Base-by-base conservation (phyloP, 129 eudicot species). In the Dittrichia graveolens region DNA sequence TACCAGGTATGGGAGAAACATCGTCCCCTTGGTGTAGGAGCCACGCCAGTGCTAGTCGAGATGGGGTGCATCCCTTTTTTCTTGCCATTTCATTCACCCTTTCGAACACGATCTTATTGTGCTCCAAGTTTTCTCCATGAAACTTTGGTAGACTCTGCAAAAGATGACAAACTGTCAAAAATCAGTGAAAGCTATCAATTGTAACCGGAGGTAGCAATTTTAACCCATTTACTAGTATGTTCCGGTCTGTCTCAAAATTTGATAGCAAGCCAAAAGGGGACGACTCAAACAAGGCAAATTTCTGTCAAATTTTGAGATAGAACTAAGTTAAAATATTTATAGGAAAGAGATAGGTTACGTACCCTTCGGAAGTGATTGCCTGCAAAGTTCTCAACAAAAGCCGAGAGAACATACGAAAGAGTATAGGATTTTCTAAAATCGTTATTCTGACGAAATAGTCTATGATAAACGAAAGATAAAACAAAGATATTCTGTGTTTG, bases 41-140 rank as follows among this genome's bases (percentile, higher is more conserved):
- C 91, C 91, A 86, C 2, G 88, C 80, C 41, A 86, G 66, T 8
- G 91, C 88, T 48, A 86, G 72, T 67, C 80, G 86, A 10, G 82
- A 58, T 5, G 87, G 76, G 42, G 84, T 74, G 72, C 88, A 83
- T 24, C 85, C 88, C 63, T 86, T 83, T 38, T 58, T 86, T 70
- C 67, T 54, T 12, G 91, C 85, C 82, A 86, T 61, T 61, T 47
- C 64, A 24, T 70, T 73, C 11, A 85, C 73, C 57, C 66, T 65
- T 48, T 79, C 85, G 19, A 53, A 82, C 48, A 85, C 37, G 7
- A 47, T 59, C 66, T 77, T 77, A 57, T 86, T 82, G 35, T 85
- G 82, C 70, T 85, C 87, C 18, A 86, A 67, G 61, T 86, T 86
- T 50, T 80, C 81, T 6, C 83, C 81, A 45, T 73, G 74, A 61